Percentiles rank a stretch among this genome's conserved stretches.
Evolutionary conservation across 2,329 filamentous ascomycete species (phyloP).

Genomic region (Fusarium humuli): DNA sequence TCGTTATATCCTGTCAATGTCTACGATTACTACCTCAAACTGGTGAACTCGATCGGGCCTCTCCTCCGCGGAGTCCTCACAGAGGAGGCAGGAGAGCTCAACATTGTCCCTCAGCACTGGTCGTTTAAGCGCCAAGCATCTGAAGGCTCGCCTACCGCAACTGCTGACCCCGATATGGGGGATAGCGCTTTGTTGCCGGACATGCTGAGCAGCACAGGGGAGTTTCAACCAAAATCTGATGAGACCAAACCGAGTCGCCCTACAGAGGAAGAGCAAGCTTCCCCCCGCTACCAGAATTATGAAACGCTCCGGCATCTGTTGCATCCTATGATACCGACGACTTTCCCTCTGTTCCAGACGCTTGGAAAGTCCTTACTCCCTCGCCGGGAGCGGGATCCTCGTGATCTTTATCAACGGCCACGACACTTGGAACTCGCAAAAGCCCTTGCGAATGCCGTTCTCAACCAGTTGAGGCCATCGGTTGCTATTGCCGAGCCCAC

Average conservation of each 20-base stretch:
- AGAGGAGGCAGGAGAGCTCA: conserved; percentile 83
- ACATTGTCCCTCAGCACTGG: conserved; percentile 78
- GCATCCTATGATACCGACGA: conserved; percentile 79
- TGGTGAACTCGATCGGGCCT: conserved; percentile 80
- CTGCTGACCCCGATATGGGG: conserved; percentile 45
- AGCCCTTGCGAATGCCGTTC: conserved; percentile 76
- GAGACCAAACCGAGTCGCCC: conserved; percentile 45
- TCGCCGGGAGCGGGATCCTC: conserved; percentile 68
- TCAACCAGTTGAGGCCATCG: conserved; percentile 71
- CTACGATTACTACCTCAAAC: conserved; percentile 81
- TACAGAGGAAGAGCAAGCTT: conserved; percentile 58
- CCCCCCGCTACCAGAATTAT: conserved; percentile 75
- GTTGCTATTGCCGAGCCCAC: conserved; percentile 60
- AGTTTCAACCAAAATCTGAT: conserved; percentile 45
- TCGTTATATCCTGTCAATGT: conserved; percentile 83
- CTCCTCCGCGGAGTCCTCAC: conserved; percentile 84
- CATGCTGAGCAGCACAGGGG: conserved; percentile 46
- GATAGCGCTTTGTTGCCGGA: conserved; percentile 49
- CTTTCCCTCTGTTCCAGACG: conserved; percentile 87
- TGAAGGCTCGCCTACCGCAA: conserved; percentile 37
- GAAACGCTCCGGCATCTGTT: conserved; percentile 81
- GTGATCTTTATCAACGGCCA: conserved; percentile 69
- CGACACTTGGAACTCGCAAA: conserved; percentile 68
- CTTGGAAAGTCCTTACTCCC: conserved; percentile 84
- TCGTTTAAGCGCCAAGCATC: conserved; percentile 52